A percentile compares a stretch with the other conserved stretches of the same genome.
These are phyloP conservation scores for Saprolegnia parasitica DNA, from an alignment of 352 stramenopile genomes.

Conservation along the genomic window DNA sequence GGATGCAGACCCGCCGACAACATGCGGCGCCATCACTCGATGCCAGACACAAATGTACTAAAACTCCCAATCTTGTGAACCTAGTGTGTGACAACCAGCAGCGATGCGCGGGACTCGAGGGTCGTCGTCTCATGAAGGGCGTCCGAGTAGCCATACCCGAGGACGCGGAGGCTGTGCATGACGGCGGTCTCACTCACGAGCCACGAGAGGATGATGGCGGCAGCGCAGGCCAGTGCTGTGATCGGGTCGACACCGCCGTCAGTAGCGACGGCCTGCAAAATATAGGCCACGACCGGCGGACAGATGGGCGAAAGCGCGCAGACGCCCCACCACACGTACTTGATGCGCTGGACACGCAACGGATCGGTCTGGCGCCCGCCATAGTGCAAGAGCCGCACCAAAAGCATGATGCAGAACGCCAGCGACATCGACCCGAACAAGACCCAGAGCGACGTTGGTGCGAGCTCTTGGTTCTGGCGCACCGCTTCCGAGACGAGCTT, in stretches of 20 bases:
- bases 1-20: no score
- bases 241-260: slow-evolving; percentile 7
- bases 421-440: slow-evolving; percentile 20
- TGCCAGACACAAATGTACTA: no score
- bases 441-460: slow-evolving; percentile 2
- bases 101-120: neutral
- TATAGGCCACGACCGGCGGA: neutral
- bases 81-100: no score
- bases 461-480: neutral
- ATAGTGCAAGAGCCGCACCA: slow-evolving; percentile 25
- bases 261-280: neutral
- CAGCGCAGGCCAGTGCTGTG: neutral
- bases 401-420: slow-evolving; percentile 3
- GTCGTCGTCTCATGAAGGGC: neutral
- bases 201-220: slow-evolving; percentile 1
- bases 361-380: slow-evolving; percentile 1
- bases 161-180: slow-evolving; percentile 8
- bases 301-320: slow-evolving; percentile 2
- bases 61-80: no score
- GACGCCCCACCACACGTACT: slow-evolving; percentile 19
- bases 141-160: slow-evolving; percentile 6
- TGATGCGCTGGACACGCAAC: slow-evolving; percentile 21
- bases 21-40: no score
- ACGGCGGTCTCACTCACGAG: slow-evolving; percentile 15
- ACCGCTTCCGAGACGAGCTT: slow-evolving; percentile 15